A percentile compares a stretch with the other conserved stretches of the same genome.
These are phyloP conservation scores for Rubia balearica DNA, from an alignment of 305 asterid genomes.

Conservation along the genomic window DNA sequence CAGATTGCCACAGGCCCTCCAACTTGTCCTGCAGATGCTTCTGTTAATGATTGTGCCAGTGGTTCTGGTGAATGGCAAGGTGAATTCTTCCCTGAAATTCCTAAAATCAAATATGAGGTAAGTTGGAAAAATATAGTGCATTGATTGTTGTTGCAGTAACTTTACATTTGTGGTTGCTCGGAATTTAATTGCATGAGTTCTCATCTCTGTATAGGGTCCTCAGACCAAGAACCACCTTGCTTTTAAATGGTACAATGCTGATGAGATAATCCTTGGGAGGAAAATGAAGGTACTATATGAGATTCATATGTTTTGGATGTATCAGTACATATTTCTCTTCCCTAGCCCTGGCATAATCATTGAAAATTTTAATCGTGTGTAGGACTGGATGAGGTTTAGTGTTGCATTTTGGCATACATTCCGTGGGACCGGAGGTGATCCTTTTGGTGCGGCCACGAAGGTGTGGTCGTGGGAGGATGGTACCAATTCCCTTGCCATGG, in stretches of 20 bases:
- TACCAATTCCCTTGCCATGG: constrained; percentile 80
- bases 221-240: constrained; percentile 71
- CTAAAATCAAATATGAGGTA: constrained; percentile 84
- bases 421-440: constrained; percentile 87
- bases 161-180: background rate
- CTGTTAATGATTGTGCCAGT: constrained; percentile 33
- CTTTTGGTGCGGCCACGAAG: constrained; percentile 88
- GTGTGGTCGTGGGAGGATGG: constrained; percentile 98
- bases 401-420: constrained; percentile 97
- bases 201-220: constrained; percentile 56
- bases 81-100: constrained; percentile 72
- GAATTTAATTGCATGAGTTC: background rate
- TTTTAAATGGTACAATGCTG: constrained; percentile 81
- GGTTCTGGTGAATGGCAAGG: constrained; percentile 62
- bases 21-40: constrained; percentile 63
- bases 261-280: constrained; percentile 77
- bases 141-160: constrained; percentile 10
- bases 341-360: background rate
- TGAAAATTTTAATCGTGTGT: background rate
- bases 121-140: background rate
- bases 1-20: constrained; percentile 63
- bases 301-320: background rate
- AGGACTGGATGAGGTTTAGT: constrained; percentile 95
- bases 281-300: constrained; percentile 61
- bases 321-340: background rate